Evolutionary conservation across 257 asterid species (phyloP).

Genomic region (Jacaranda mimosifolia): DNA sequence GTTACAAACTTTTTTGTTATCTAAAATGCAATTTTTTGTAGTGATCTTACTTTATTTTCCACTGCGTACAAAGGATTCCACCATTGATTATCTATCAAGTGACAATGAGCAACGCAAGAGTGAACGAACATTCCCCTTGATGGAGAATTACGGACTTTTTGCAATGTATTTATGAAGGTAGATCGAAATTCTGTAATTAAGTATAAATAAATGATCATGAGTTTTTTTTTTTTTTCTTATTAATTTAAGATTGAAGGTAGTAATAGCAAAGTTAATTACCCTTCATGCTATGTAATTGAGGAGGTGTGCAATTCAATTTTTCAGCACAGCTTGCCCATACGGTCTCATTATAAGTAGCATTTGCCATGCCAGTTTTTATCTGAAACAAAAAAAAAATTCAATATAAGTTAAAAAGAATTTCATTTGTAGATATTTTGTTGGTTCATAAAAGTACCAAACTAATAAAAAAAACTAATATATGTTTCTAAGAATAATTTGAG

Average conservation of each 20-base stretch:
- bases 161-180: slow-evolving; percentile 17
- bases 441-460: too few relatives aligned
- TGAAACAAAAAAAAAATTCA: not conserved
- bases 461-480: too few relatives aligned
- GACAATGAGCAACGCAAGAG: slow-evolving; percentile 25
- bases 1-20: too few relatives aligned
- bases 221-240: not conserved
- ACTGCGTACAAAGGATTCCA: not conserved
- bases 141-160: not conserved
- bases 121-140: slow-evolving; percentile 36
- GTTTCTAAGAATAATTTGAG: too few relatives aligned
- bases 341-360: not conserved
- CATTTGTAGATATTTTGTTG: not conserved
- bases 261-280: not conserved
- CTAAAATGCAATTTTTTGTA: too few relatives aligned
- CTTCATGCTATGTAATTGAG: slow-evolving; percentile 11
- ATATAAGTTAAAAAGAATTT: not conserved
- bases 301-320: slow-evolving; percentile 5
- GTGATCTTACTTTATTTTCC: slow-evolving; percentile 23
- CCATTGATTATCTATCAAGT: not conserved
- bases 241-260: not conserved
- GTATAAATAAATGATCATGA: too few relatives aligned
- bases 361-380: not conserved
- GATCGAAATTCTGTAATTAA: slow-evolving; percentile 21
- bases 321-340: slow-evolving; percentile 18